Percentiles rank a stretch among this genome's conserved stretches.
phyloP scores from a whole-genome alignment of 2,329 filamentous ascomycete species.

The Nemania bipapillata region DNA sequence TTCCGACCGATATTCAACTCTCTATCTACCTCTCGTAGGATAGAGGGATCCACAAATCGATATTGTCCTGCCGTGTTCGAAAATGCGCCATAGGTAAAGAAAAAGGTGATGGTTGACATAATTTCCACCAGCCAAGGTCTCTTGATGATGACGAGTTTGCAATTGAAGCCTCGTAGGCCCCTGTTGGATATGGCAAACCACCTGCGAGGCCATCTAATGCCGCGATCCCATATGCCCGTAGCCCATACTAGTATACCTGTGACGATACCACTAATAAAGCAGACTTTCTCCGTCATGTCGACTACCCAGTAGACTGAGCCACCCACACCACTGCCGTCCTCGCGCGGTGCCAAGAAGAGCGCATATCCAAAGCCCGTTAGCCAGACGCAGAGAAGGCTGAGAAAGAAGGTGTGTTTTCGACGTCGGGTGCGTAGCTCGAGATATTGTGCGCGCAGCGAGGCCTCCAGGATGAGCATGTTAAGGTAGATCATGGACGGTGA shows the following conservation, averaged over 20 bases:
- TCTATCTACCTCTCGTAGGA: slow-evolving; percentile 70
- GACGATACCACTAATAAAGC: slow-evolving; percentile 88
- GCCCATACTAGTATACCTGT: slow-evolving; percentile 90
- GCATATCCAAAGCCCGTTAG: slow-evolving; percentile 86
- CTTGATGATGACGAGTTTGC: slow-evolving; percentile 90
- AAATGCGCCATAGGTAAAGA: slow-evolving; percentile 79
- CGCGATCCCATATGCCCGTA: slow-evolving; percentile 95
- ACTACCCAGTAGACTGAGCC: slow-evolving; percentile 97
- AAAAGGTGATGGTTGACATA: slow-evolving; percentile 76
- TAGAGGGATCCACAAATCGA: slow-evolving; percentile 76
- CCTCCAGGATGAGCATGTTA: slow-evolving; percentile 96
- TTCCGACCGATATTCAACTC: slow-evolving; percentile 62
- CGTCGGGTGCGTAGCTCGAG: slow-evolving; percentile 87
- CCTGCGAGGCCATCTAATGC: slow-evolving; percentile 89
- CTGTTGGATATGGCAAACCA: slow-evolving; percentile 92
- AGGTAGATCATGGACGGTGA: slow-evolving; percentile 96
- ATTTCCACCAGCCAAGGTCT: slow-evolving; percentile 84
- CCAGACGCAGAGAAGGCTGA: slow-evolving; percentile 83
- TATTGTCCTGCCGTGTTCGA: slow-evolving; percentile 77
- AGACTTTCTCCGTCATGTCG: slow-evolving; percentile 88
- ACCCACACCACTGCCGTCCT: slow-evolving; percentile 90
- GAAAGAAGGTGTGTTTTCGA: slow-evolving; percentile 92
- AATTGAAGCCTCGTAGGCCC: slow-evolving; percentile 90
- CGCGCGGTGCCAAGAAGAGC: slow-evolving; percentile 92
- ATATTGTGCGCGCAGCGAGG: slow-evolving; percentile 90